These are phyloP conservation scores for Saturnispora quitensis DNA, from an alignment of 805 yeast species.

Conservation along the genomic window DNA sequence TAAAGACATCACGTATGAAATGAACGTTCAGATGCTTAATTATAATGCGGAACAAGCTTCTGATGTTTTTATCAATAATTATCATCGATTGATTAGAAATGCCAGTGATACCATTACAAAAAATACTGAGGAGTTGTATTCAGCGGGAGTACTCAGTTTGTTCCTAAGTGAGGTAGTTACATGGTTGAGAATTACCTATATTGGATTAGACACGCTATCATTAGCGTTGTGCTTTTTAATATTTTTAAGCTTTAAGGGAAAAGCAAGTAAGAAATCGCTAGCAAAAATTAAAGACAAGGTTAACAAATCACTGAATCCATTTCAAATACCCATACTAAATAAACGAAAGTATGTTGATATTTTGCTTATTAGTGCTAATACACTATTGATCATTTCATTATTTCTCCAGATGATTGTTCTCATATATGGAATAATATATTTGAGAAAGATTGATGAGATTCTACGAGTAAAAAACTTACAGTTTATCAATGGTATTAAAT, in stretches of 20 bases:
- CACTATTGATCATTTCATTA: neutral
- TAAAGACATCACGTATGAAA: constrained; percentile 41
- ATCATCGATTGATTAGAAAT: constrained; percentile 24
- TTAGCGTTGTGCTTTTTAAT: constrained; percentile 1
- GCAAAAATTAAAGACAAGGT: neutral
- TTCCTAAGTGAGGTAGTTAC: neutral
- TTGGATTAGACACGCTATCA: neutral
- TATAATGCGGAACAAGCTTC: constrained; percentile 33
- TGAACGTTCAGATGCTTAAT: constrained; percentile 21
- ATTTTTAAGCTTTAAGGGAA: constrained; percentile 3
- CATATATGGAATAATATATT: constrained; percentile 4
- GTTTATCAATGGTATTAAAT: constrained; percentile 5
- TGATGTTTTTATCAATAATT: constrained; percentile 33
- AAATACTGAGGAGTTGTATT: neutral
- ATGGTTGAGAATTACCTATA: constrained; percentile 1
- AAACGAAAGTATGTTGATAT: neutral
- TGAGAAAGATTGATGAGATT: constrained; percentile 4
- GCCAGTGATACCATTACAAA: neutral
- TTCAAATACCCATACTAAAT: neutral
- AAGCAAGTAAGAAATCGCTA: neutral
- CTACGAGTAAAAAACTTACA: constrained; percentile 10
- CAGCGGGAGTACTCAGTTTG: constrained; percentile 4
- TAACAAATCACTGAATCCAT: neutral
- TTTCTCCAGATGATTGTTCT: neutral
- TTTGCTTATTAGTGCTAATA: neutral